Evolutionary conservation across 1,139 yeast species (phyloP), one percentile per base, ranked within the genome.

Genomic region (Wickerhamiella infanticola): DNA sequence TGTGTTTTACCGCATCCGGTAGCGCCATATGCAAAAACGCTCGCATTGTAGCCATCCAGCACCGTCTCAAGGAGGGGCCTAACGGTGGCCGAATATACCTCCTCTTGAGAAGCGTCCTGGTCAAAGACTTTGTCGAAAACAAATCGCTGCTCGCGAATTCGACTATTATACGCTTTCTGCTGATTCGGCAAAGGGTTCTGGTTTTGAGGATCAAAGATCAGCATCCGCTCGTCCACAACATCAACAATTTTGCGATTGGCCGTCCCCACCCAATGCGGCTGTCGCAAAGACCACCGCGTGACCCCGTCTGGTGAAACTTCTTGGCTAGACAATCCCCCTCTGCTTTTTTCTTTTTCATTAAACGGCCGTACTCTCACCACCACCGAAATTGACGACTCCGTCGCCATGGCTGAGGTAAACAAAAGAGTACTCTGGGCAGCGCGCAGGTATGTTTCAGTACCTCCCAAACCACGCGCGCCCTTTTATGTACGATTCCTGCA

Each of bases 1-100:
- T 81, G 86, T 0, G 97, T 86, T 60, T 88, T 88, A n/a, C 98
- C 98, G 62, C 97, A 90, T 0, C 98, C 98, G 0, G 98, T 86
- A 27, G 95, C 95, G 1, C 98, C 98, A 60, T 90, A 90, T 1
- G 98, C 97, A 66, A 90, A 90, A 0, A 88, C 86, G 0, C 96
- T 86, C 5, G 94, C 81, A 61, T 88, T 85, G 61, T 69, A 84
- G 0, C 96, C 96, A 52, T 82, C 94, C 41, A 88, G 61, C 0
- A 85, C 78, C 40, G 81, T 74, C 51, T 79, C 86, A 6, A 88
- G 65, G 41, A 85, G 65, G 0, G 94, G 90, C 45, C 72, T 67
- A 0, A 94, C 77, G 0, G 95, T 83, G 40, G 65, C 63, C 33
- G 67, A 61, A 57, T 77, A 86, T 0, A 86, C 85, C 6, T 80